Evolutionary conservation across 805 yeast genomes (phyloP).

Genomic region (Zygotorulaspora danielsina): DNA sequence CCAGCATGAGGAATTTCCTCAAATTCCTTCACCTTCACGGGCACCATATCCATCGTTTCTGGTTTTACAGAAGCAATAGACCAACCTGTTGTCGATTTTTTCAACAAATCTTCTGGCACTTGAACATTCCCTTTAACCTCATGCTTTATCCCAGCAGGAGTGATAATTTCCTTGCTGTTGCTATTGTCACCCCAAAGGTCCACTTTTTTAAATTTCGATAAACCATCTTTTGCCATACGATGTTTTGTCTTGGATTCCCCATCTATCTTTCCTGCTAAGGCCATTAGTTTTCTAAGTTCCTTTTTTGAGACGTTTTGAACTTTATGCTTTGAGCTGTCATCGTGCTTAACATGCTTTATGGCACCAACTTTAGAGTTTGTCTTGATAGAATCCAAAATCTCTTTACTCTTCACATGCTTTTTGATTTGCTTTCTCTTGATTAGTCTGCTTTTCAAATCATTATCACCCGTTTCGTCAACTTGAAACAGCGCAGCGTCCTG

Average conservation of each 20-base stretch:
- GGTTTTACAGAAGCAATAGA: conserved; percentile 54
- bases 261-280: conserved; percentile 67
- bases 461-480: conserved; percentile 66
- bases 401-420: conserved; percentile 52
- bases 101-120: conserved; percentile 41
- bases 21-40: conserved; percentile 50
- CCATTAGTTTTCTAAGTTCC: conserved; percentile 62
- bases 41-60: conserved; percentile 46
- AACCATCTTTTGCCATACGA: conserved; percentile 55
- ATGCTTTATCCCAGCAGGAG: conserved; percentile 32
- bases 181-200: conserved; percentile 65
- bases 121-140: conserved; percentile 24
- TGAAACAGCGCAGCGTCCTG: conserved; percentile 36
- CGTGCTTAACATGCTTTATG: conserved; percentile 38
- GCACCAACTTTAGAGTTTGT: conserved; percentile 72
- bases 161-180: conserved; percentile 11
- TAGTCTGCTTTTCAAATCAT: conserved; percentile 38
- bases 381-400: conserved; percentile 58
- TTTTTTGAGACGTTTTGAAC: conserved; percentile 61
- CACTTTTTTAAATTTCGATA: conserved; percentile 45
- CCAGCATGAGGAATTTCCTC: conserved; percentile 71
- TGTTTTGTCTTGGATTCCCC: conserved; percentile 51
- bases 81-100: conserved; percentile 42
- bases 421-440: conserved; percentile 38
- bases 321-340: conserved; percentile 40